Percentiles rank a stretch among this genome's conserved stretches.
phyloP scores from a whole-genome alignment of 306 rosid species.

The Erythrophleum fordii region DNA sequence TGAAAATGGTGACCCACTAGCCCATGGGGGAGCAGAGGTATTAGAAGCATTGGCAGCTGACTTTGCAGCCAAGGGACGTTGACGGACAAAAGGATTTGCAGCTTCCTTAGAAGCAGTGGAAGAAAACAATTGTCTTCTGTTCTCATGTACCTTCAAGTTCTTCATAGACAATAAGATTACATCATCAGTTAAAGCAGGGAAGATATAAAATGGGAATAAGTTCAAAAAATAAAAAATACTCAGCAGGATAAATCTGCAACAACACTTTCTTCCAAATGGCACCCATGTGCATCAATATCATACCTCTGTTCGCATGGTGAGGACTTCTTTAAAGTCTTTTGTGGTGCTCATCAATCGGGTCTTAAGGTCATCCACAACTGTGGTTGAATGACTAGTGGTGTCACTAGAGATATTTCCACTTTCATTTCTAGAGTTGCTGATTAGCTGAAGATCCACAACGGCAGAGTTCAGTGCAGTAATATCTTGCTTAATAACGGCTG shows the following conservation, averaged over 20 bases:
- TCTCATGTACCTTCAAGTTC: constrained; percentile 95
- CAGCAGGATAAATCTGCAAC: neutral
- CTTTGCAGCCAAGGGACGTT: constrained; percentile 84
- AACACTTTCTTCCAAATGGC: neutral
- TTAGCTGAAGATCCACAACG: constrained; percentile 88
- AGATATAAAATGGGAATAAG: neutral
- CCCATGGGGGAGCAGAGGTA: constrained; percentile 92
- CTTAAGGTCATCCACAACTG: constrained; percentile 93
- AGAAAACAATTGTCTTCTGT: constrained; percentile 86
- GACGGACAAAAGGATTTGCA: constrained; percentile 93
- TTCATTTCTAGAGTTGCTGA: constrained; percentile 67
- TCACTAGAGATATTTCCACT: constrained; percentile 78
- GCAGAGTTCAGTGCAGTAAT: constrained; percentile 93
- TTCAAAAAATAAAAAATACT: neutral
- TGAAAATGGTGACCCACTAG: constrained; percentile 65
- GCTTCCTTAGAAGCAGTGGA: constrained; percentile 79
- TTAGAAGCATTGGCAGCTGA: constrained; percentile 72
- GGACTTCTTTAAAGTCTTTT: constrained; percentile 95
- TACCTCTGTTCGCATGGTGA: constrained; percentile 96
- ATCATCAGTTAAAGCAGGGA: constrained; percentile 21
- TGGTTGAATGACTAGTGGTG: constrained; percentile 86
- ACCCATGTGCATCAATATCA: neutral
- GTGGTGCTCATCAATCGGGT: constrained; percentile 90
- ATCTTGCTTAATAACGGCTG: constrained; percentile 90
- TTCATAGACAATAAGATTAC: constrained; percentile 43